A percentile compares a stretch with the other conserved stretches of the same genome.
Evolutionary conservation across 768 basidiomycete species (phyloP).

Genomic region (Boletus barrowsii): DNA sequence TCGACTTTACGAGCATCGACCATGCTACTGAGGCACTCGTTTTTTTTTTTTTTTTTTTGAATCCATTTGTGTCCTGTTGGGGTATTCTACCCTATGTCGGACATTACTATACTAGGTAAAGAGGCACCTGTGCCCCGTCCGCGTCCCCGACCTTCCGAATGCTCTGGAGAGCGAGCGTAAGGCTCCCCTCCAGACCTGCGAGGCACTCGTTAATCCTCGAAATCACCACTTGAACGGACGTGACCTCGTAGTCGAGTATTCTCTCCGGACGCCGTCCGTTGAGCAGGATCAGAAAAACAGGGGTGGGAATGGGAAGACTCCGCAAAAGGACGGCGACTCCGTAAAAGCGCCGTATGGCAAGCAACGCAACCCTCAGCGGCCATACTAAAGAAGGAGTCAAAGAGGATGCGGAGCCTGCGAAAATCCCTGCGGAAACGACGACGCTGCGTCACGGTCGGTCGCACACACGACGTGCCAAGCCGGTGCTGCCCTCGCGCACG

Average conservation of each 20-base stretch:
- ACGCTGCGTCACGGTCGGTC: slow-evolving; percentile 5
- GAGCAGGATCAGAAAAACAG: slow-evolving; percentile 33
- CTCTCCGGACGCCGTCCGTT: slow-evolving; percentile 81
- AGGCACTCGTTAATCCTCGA: slow-evolving; percentile 74
- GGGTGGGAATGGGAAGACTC: slow-evolving; percentile 7
- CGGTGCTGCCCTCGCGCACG: slow-evolving; percentile 73
- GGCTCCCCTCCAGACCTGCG: too few relatives aligned
- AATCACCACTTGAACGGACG: slow-evolving; percentile 85
- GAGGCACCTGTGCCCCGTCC: too few relatives aligned
- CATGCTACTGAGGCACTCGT: slow-evolving; percentile 80
- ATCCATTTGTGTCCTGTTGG: too few relatives aligned
- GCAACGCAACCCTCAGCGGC: background rate
- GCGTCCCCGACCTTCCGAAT: too few relatives aligned
- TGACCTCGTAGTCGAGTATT: slow-evolving; percentile 83
- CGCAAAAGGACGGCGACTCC: slow-evolving; percentile 2
- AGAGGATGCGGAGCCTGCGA: background rate
- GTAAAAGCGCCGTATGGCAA: background rate
- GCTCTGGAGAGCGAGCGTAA: too few relatives aligned
- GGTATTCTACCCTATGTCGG: too few relatives aligned
- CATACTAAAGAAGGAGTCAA: slow-evolving; percentile 1
- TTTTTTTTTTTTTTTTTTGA: too few relatives aligned
- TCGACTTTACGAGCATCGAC: slow-evolving; percentile 80
- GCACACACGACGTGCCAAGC: slow-evolving; percentile 50
- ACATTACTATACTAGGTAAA: too few relatives aligned
- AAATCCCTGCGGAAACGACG: background rate